Base-by-base conservation (phyloP, 1,284 basidiomycete genomes). In the Agaricales sp. region DNA sequence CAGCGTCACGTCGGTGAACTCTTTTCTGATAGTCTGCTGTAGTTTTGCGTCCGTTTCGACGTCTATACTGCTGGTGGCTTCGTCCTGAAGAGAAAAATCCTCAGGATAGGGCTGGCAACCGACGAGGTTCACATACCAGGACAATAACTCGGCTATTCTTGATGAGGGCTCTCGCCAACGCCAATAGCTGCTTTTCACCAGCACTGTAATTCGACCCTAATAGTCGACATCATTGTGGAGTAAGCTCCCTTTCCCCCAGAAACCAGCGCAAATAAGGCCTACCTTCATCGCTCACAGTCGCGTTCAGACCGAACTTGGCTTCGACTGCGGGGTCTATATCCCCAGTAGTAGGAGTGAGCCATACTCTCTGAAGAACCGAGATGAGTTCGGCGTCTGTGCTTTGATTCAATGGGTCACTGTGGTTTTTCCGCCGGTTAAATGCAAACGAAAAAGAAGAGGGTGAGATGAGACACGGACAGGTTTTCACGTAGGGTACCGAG, bases 11-110 rank as follows among this genome's bases (percentile, higher is more conserved):
- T 67, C 55, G 1, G 75, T 67, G 57, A 90, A 88, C 56, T 87
- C 83, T 23, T 74, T 73, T 56, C 80, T 77, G 51, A 92, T 87
- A 0, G 86, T 88, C 20, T 70, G 68, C 55, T 88, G 87, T 38
- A 91, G 68, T 63, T 82, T 83, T 2, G 82, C 74, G 61, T 91
- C 87, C 22, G 84, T 90, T 58, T 88, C 87, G 21, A 85, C 78
- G 55, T 93, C 90, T 16, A 92, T 85, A 45, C 75, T 87, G n/a
- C 85, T 87, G 1, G 88, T 91, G 0, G 87, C 87, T 62, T 90
- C 84, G 55, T 83, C 82, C 72, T 77, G 54, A 14, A 45, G 44
- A 4, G 22, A 8, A 39, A 45, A 47, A 30, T 45, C 11, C 12
- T 23, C 18, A 38, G 26, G 24, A 14, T 30, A 18, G 18, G 43